These are phyloP conservation scores for Lodderomyces orthopsilosis DNA, from an alignment of 1,139 yeast genomes.

Conservation along the genomic window DNA sequence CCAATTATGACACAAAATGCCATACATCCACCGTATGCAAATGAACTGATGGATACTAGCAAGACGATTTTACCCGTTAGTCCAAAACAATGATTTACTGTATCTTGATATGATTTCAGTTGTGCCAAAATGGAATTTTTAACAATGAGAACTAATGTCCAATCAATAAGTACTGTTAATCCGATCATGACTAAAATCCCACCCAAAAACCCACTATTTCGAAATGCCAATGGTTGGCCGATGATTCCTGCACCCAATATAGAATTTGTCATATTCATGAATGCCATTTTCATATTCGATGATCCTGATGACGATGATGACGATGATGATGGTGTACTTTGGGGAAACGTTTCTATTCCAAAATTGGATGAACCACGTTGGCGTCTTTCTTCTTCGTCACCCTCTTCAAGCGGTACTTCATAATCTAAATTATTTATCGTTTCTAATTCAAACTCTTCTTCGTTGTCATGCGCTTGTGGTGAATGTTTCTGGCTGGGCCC, in stretches of 20 bases:
- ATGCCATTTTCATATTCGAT: constrained; percentile 76
- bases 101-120: constrained; percentile 78
- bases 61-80: constrained; percentile 64
- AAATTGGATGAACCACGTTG: constrained; percentile 5
- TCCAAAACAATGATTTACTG: constrained; percentile 81
- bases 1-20: constrained; percentile 95
- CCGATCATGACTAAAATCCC: constrained; percentile 62
- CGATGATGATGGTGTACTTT: neutral
- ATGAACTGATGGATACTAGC: constrained; percentile 74
- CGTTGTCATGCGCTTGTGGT: neutral
- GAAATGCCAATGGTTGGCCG: constrained; percentile 88
- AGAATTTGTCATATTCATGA: constrained; percentile 95
- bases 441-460: constrained; percentile 26
- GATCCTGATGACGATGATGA: constrained; percentile 20
- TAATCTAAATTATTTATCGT: constrained; percentile 23
- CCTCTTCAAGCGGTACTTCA: constrained; percentile 15
- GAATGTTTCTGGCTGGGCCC: neutral
- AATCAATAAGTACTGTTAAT: constrained; percentile 74
- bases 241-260: constrained; percentile 94
- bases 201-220: constrained; percentile 74
- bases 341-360: constrained; percentile 1
- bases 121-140: constrained; percentile 77
- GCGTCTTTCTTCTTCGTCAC: constrained; percentile 10
- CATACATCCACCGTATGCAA: constrained; percentile 93
- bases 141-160: constrained; percentile 82